Evolutionary conservation across 2,329 filamentous ascomycete species (phyloP).

Genomic region (Trichoderma koningii): DNA sequence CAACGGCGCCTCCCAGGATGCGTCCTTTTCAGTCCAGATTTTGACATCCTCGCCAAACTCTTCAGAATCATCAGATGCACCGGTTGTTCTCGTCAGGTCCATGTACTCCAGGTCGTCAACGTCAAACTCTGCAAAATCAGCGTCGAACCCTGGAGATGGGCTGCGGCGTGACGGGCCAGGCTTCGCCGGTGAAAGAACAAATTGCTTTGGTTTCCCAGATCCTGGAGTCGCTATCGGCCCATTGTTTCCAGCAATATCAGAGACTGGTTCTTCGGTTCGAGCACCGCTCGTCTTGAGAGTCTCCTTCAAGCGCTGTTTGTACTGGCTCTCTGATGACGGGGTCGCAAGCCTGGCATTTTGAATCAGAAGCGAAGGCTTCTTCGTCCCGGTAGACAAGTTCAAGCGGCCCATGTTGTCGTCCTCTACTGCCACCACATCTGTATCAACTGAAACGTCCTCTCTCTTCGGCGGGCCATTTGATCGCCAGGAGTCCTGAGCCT

Average conservation of each 20-base stretch:
- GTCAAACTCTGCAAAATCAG: conserved; percentile 43
- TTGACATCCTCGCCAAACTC: conserved; percentile 43
- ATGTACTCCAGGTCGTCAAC: conserved; percentile 43
- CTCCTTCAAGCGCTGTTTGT: conserved; percentile 30
- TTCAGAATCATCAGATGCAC: conserved; percentile 41
- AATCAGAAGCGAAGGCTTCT: conserved; percentile 48
- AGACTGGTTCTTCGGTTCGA: neutral
- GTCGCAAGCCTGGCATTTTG: conserved; percentile 48
- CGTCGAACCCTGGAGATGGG: conserved; percentile 31
- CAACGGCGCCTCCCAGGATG: conserved; percentile 43
- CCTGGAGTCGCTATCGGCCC: conserved; percentile 15
- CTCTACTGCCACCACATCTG: conserved; percentile 35
- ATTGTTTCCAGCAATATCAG: neutral
- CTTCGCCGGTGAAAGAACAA: conserved; percentile 36
- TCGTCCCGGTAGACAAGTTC: conserved; percentile 47
- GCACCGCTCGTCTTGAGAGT: conserved; percentile 25
- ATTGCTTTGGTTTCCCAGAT: conserved; percentile 32
- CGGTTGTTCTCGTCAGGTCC: conserved; percentile 45
- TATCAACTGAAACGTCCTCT: conserved; percentile 33
- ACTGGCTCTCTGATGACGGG: conserved; percentile 37
- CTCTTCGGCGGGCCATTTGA: conserved; percentile 33
- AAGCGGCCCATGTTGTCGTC: conserved; percentile 49
- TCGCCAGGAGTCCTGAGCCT: conserved; percentile 20
- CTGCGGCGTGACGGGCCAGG: conserved; percentile 30
- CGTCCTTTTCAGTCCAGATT: conserved; percentile 49